phyloP scores from a whole-genome alignment of 345 rosid species.

The Raphanus sativus region DNA sequence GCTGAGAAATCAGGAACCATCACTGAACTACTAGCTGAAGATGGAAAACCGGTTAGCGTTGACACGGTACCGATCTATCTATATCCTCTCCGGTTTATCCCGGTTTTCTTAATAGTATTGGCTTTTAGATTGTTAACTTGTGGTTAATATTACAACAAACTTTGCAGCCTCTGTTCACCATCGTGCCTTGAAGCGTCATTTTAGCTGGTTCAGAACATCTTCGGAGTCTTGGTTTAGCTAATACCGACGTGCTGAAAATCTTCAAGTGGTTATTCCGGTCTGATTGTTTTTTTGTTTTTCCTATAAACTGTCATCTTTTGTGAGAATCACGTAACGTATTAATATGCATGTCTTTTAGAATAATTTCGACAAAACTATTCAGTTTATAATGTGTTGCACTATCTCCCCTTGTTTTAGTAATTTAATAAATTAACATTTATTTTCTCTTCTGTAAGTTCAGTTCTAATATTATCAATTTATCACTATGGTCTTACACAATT shows the following conservation, averaged over 20 bases:
- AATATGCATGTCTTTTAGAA: slow-evolving; percentile 5
- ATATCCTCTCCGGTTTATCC: slow-evolving; percentile 10
- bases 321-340: not conserved
- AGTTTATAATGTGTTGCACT: not conserved
- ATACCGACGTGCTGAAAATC: slow-evolving; percentile 3
- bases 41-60: slow-evolving; percentile 81
- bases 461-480: too few species aligned
- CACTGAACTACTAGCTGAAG: slow-evolving; percentile 69
- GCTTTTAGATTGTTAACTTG: slow-evolving; percentile 9
- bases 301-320: not conserved
- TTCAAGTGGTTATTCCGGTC: not conserved
- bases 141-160: not conserved
- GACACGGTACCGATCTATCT: slow-evolving; percentile 58
- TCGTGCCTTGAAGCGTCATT: slow-evolving; percentile 51
- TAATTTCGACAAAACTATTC: not conserved
- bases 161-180: slow-evolving; percentile 80
- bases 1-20: slow-evolving; percentile 95
- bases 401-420: not conserved
- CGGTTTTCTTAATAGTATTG: not conserved
- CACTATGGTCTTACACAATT: too few species aligned
- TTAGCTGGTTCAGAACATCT: slow-evolving; percentile 11
- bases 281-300: not conserved
- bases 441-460: too few species aligned
- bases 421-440: too few species aligned
- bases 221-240: slow-evolving; percentile 13